Base-by-base conservation (phyloP, 768 basidiomycete genomes). In the Leccinum incarnatum region DNA sequence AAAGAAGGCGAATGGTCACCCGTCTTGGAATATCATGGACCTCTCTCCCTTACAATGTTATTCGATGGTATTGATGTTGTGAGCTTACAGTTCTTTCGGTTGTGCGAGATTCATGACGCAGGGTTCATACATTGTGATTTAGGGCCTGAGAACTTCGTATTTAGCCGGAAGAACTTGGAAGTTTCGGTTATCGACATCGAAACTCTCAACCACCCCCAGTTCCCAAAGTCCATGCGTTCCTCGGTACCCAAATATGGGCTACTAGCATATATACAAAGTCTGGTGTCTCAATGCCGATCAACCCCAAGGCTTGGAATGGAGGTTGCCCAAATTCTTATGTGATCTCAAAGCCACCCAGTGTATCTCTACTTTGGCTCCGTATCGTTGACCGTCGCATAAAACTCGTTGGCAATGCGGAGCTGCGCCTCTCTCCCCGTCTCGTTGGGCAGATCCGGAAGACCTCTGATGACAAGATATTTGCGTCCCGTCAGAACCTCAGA, bases 351-450 rank as follows among this genome's bases (percentile, higher is more conserved):
- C 5, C 4, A 29, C 29, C 29, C 21, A n/a, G 21, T 8, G 21
- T 14, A 14, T 17, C 15, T 25, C 25, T 51, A 86, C 63, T 81
- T 79, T 6, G 84, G 77, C 4, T 85, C 81, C 54, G 83, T 80
- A 61, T 95, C 91, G 56, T 86, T 81, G 5, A 93, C 88, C 4
- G 83, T 85, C n/a, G 83, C 83, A 66, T 94, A 96, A 70, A 95
- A 93, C 68, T 95, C 94, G 65, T 79, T 81, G 50, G 93, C 87
- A 48, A 97, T 83, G 54, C 91, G 79, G 65, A 86, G 83, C 71
- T 97, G 95, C 0, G 86, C 86, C 34, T 91, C 83, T 45, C 74
- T 66, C 0, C 84, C 83, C 15, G 78, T 86, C 74, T 96, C 95
- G 8, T 67, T 73, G 76, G 80, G 63, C 2, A 84, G 78, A 63